phyloP scores from a whole-genome alignment of 2,329 filamentous ascomycete genomes.

The Colletotrichum graminicola region DNA sequence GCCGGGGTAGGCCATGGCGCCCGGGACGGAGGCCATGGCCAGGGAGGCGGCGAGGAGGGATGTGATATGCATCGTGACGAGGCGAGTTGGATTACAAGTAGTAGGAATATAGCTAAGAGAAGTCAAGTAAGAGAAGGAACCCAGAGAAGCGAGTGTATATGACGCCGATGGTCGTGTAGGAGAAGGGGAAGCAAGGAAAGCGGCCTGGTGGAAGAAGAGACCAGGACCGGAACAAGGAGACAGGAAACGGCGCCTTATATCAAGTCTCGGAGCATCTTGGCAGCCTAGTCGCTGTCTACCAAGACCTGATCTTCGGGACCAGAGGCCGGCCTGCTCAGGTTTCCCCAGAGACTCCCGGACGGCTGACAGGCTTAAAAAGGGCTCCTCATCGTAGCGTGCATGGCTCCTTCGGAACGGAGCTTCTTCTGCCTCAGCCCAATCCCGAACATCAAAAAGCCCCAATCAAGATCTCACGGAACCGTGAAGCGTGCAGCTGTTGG shows the following conservation, averaged over 20 bases:
- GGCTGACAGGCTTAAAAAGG: neutral
- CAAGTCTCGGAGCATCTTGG: neutral
- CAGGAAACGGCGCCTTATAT: slow-evolving; percentile 29
- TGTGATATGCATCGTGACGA: slow-evolving; percentile 36
- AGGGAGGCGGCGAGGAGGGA: slow-evolving; percentile 40
- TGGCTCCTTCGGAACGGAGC: slow-evolving; percentile 31
- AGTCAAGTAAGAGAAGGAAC: neutral
- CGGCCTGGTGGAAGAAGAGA: slow-evolving; percentile 21
- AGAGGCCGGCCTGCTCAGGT: neutral
- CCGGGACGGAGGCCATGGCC: slow-evolving; percentile 36
- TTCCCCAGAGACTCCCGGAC: slow-evolving; percentile 7
- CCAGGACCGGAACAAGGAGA: neutral
- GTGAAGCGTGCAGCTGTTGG: neutral
- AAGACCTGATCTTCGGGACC: neutral
- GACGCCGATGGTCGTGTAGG: slow-evolving; percentile 14
- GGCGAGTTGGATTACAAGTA: neutral
- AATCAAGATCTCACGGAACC: slow-evolving; percentile 21
- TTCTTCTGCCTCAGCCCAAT: slow-evolving; percentile 19
- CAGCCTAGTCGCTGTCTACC: neutral
- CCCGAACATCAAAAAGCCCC: neutral
- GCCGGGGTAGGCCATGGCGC: slow-evolving; percentile 41
- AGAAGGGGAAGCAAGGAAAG: slow-evolving; percentile 12
- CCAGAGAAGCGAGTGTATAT: slow-evolving; percentile 12
- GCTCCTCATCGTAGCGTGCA: slow-evolving; percentile 23
- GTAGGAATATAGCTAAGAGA: neutral